These are phyloP conservation scores for Mortierella hygrophila DNA, from an alignment of 192 early-diverging fungal species.

Conservation along the genomic window DNA sequence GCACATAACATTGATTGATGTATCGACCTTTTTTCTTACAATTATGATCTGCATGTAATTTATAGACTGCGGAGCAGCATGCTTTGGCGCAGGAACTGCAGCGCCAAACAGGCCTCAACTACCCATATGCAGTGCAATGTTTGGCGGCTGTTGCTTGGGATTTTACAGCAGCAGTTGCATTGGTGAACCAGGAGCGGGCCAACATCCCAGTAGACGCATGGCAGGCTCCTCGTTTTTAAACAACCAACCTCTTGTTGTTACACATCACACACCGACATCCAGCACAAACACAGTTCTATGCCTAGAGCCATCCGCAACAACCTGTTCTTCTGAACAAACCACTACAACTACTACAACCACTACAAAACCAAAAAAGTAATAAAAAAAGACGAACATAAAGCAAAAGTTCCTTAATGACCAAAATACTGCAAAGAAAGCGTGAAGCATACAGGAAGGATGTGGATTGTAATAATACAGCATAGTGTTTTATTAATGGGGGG, in stretches of 20 bases:
- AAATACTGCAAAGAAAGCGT: too few species aligned
- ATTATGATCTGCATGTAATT: background rate
- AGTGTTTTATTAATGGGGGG: background rate
- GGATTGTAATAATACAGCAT: background rate
- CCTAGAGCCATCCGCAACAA: too few species aligned
- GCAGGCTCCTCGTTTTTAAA: background rate
- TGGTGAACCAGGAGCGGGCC: constrained; percentile 26
- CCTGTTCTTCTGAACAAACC: too few species aligned
- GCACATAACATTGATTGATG: background rate
- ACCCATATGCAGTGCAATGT: constrained; percentile 44
- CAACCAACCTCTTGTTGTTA: background rate
- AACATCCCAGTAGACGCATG: constrained; percentile 21
- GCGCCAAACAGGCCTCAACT: constrained; percentile 38
- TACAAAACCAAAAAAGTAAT: too few species aligned
- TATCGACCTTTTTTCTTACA: background rate
- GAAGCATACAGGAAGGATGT: too few species aligned
- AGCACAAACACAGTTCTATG: too few species aligned
- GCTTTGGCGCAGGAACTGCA: constrained; percentile 39
- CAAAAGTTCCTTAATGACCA: too few species aligned
- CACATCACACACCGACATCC: too few species aligned
- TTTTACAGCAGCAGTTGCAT: constrained; percentile 17
- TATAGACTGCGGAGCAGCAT: constrained; percentile 51
- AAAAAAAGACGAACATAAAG: too few species aligned
- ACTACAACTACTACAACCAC: too few species aligned
- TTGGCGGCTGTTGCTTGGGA: constrained; percentile 46